These are phyloP conservation scores for Mucor sp. DNA, from an alignment of 371 early-diverging fungal genomes.

Conservation along the genomic window DNA sequence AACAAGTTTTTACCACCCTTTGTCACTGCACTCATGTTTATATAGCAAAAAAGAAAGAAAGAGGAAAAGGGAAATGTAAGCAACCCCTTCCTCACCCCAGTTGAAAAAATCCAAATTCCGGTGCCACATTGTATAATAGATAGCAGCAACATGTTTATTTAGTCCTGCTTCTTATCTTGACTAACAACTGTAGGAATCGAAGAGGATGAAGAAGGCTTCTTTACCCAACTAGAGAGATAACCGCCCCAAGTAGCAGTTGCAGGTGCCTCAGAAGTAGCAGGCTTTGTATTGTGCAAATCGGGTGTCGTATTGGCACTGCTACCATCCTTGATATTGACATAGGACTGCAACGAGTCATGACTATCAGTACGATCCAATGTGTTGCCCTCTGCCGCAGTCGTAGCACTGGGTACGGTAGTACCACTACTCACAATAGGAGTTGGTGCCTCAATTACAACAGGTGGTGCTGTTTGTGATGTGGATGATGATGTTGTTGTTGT, in stretches of 20 bases:
- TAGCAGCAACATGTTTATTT: neutral
- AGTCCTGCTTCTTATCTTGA: conserved; percentile 12
- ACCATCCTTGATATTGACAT: conserved; percentile 19
- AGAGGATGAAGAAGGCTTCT: conserved; percentile 5
- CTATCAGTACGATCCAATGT: conserved; percentile 28
- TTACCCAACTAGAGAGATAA: conserved; percentile 22
- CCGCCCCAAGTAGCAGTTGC: conserved; percentile 16
- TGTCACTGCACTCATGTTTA: conserved; percentile 12
- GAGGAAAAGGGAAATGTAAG: neutral
- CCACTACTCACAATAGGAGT: neutral
- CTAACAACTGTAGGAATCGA: neutral
- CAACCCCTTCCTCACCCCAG: neutral
- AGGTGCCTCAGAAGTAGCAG: neutral
- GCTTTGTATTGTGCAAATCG: neutral
- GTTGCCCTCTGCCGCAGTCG: neutral
- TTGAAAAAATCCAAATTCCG: neutral
- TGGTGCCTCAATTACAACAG: neutral
- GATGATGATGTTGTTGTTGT: neutral
- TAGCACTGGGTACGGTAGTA: neutral
- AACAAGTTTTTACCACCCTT: conserved; percentile 27
- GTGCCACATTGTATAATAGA: neutral
- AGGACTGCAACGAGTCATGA: conserved; percentile 31
- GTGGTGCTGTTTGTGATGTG: neutral
- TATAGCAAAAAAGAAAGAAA: neutral
- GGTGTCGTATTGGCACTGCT: neutral